phyloP scores from a whole-genome alignment of 148 eudicot species.

The Arctostaphylos glauca region DNA sequence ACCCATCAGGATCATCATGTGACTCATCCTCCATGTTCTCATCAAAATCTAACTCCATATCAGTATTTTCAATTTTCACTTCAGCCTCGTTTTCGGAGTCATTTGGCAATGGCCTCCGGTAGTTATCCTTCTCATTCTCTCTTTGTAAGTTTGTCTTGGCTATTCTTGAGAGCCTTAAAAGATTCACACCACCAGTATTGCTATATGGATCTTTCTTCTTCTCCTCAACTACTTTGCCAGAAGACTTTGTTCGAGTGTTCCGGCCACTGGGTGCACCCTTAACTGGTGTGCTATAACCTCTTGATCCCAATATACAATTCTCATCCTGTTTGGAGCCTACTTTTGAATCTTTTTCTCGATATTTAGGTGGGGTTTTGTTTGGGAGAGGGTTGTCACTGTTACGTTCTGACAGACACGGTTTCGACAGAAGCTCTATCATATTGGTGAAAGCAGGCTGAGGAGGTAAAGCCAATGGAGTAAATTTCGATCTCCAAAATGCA shows the following conservation, averaged over 20 bases:
- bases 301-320: conserved; percentile 39
- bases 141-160: conserved; percentile 85
- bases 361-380: conserved; percentile 60
- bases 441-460: conserved; percentile 78
- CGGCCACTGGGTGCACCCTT: conserved; percentile 63
- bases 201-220: conserved; percentile 51
- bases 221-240: conserved; percentile 53
- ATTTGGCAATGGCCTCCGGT: conserved; percentile 80
- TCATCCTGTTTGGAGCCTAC: conserved; percentile 57
- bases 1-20: conserved; percentile 69
- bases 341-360: conserved; percentile 55
- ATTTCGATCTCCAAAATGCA: conserved; percentile 74
- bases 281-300: conserved; percentile 58
- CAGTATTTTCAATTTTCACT: conserved; percentile 86
- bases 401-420: conserved; percentile 65
- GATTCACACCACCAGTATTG: conserved; percentile 61
- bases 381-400: conserved; percentile 56
- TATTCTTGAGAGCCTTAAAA: conserved; percentile 88
- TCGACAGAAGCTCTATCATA: conserved; percentile 63
- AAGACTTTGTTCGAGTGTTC: conserved; percentile 52
- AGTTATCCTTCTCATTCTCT: conserved; percentile 96
- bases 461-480: conserved; percentile 52
- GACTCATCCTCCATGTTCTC: conserved; percentile 83
- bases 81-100: conserved; percentile 75
- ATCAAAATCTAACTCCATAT: conserved; percentile 97